These are phyloP conservation scores for Schizonepeta tenuifolia DNA, from an alignment of 257 asterid species.

Conservation along the genomic window DNA sequence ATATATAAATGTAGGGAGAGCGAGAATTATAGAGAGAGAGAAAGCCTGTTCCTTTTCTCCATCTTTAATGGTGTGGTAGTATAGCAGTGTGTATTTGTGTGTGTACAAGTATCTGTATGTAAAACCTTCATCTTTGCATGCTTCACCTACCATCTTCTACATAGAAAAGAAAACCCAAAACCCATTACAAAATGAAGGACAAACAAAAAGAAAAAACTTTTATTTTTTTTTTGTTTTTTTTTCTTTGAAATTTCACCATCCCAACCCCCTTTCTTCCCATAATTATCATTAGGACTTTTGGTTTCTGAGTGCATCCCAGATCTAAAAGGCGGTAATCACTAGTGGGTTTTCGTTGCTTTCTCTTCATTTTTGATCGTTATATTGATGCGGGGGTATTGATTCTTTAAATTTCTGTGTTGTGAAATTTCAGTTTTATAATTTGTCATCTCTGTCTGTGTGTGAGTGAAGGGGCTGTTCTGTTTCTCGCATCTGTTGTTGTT, in stretches of 20 bases:
- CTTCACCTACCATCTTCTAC: slow-evolving; percentile 33
- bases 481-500: slow-evolving; percentile 1
- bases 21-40: slow-evolving; percentile 14
- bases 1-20: slow-evolving; percentile 8
- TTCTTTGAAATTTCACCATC: slow-evolving; percentile 24
- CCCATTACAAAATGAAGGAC: slow-evolving; percentile 31
- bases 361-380: slow-evolving; percentile 5
- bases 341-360: slow-evolving; percentile 25
- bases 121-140: slow-evolving; percentile 41
- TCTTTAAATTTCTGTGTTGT: slow-evolving; percentile 23
- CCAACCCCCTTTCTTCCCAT: slow-evolving; percentile 24
- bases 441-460: neutral
- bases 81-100: slow-evolving; percentile 30
- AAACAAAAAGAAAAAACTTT: neutral
- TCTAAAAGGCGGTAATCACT: slow-evolving; percentile 27
- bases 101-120: slow-evolving; percentile 32
- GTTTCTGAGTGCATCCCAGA: slow-evolving; percentile 31
- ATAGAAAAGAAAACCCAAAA: slow-evolving; percentile 29
- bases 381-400: slow-evolving; percentile 20
- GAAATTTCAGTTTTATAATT: slow-evolving; percentile 3
- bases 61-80: slow-evolving; percentile 35
- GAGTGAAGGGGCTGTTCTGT: slow-evolving; percentile 1
- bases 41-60: slow-evolving; percentile 26
- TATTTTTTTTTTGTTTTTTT: neutral
- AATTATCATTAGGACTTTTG: slow-evolving; percentile 21